Evolutionary conservation across 148 eudicot species (phyloP).

Genomic region (Selenicereus undatus): DNA sequence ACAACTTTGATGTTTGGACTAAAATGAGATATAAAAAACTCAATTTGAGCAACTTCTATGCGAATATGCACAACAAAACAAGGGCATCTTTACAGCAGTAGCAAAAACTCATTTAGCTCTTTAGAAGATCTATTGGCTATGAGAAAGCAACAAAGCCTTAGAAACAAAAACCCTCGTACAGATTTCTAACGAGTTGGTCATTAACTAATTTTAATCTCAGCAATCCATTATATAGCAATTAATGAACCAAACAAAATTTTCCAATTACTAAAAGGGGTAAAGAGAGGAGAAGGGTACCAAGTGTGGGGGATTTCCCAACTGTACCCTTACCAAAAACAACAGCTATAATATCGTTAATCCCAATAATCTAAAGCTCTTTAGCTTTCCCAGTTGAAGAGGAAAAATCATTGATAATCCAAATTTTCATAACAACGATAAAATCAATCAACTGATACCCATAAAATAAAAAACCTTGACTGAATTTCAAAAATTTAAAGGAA

Average conservation of each 20-base stretch:
- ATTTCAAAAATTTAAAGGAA: too few relatives aligned
- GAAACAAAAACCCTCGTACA: not conserved
- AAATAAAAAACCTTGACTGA: not conserved
- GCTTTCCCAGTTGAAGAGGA: slow-evolving; percentile 36
- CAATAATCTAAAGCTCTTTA: slow-evolving; percentile 53
- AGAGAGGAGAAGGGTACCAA: slow-evolving; percentile 40
- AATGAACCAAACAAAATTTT: not conserved
- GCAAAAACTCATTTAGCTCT: not conserved
- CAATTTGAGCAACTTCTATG: not conserved
- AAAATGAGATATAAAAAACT: not conserved
- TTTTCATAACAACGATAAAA: slow-evolving; percentile 24
- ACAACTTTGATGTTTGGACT: not conserved
- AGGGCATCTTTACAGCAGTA: not conserved
- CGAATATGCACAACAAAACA: not conserved
- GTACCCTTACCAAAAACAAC: slow-evolving; percentile 98
- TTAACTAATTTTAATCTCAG: not conserved
- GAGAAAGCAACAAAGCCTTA: not conserved
- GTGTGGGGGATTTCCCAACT: slow-evolving; percentile 91
- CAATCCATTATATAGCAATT: not conserved
- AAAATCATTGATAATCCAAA: slow-evolving; percentile 44
- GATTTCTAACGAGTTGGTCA: not conserved
- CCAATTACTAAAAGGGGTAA: not conserved
- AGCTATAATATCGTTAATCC: slow-evolving; percentile 76
- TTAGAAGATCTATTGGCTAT: not conserved
- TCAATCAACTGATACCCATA: not conserved